These are phyloP conservation scores for California macrophylla DNA, from an alignment of 441 rosid genomes.

Conservation along the genomic window DNA sequence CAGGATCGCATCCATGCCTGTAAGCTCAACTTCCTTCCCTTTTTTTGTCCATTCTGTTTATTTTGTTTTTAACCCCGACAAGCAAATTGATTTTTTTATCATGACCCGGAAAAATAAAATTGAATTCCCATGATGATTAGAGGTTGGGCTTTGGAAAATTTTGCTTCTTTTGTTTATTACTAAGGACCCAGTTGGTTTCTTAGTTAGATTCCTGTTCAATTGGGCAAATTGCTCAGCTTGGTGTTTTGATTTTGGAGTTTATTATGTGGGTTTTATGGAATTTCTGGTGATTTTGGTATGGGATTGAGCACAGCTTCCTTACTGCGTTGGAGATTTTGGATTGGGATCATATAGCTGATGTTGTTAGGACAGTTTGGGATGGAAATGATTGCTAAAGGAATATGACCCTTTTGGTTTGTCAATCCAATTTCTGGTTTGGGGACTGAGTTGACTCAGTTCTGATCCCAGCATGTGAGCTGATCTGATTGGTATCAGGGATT, in stretches of 20 bases:
- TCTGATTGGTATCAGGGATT: neutral
- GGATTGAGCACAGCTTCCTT: neutral
- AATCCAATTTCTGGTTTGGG: neutral
- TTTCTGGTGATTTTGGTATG: neutral
- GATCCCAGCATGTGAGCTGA: constrained; percentile 5
- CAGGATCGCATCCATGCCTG: constrained; percentile 77
- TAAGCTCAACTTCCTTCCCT: constrained; percentile 16
- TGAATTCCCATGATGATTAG: neutral
- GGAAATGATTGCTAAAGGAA: neutral
- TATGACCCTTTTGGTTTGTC: neutral
- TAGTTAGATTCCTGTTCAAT: neutral
- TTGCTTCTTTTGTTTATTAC: neutral
- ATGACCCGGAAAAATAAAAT: neutral
- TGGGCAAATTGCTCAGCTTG: neutral
- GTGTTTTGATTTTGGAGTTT: neutral
- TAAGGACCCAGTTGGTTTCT: neutral
- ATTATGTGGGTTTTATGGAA: neutral
- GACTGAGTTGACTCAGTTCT: neutral
- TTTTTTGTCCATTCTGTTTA: neutral
- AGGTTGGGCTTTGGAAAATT: neutral
- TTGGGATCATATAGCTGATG: neutral
- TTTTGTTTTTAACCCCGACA: neutral
- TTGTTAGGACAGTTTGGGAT: neutral
- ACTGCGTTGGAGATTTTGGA: neutral
- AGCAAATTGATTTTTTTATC: neutral